Evolutionary conservation across 192 early-diverging fungal species (phyloP), one percentile per base, ranked within the genome.

Genomic region (Coemansia sp.): DNA sequence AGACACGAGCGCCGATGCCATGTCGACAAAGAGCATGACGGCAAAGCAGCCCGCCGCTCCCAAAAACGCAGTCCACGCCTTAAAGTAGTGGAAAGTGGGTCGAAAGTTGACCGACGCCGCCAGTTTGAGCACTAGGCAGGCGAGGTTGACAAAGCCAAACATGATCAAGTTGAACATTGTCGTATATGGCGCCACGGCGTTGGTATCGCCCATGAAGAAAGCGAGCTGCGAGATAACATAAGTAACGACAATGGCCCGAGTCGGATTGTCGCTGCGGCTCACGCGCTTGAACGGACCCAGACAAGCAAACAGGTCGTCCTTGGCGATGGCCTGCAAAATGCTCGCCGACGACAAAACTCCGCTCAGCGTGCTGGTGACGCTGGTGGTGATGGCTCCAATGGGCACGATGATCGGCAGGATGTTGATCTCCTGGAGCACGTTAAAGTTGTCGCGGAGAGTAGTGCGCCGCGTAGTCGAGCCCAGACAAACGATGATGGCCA

Each of bases 81-180:
- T 84, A 63, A 90, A 90, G 70, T 85, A 90, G 51, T 78, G 82
- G 77, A 91, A 91, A 1, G 77, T 86, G 3, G 89, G 89, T 15
- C 89, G 86, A 63, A 91, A 91, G 64, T 91, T 91, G 51, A 87
- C 86, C 10, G 89, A 87, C 1, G 87, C 82, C 5, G 85, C 82
- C 46, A 88, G 74, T 65, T 86, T 88, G 47, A 91, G 86, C 27
- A 91, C 77, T 46, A 85, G 68, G 59, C 88, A 89, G 19, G 89
- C 89, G 31, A 91, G 62, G 62, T 91, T 91, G 56, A 89, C 74
- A 59, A 86, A 85, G 43, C 75, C 73, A 69, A 87, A 91, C 41
- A 86, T 88, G 59, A 91, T 73, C 29, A 91, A 81, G 31, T 85
- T 85, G 27, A 87, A 85, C 76, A 89, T 83, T 6, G 89, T 89